phyloP scores from a whole-genome alignment of 1,284 basidiomycete genomes.

The Trichosporon coremiiforme region DNA sequence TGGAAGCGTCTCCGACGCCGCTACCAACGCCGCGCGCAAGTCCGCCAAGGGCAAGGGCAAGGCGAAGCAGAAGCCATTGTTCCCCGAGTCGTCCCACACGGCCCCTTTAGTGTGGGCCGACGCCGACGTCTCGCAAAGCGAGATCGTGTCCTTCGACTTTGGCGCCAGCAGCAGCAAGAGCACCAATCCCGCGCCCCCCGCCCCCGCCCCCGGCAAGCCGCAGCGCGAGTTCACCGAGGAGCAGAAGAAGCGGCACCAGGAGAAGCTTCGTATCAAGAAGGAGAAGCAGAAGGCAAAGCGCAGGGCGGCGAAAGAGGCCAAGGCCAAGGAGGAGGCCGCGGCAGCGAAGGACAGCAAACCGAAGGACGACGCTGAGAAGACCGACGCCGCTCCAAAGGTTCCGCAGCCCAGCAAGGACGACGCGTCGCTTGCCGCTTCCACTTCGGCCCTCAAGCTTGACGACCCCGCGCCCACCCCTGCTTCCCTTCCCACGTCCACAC shows the following conservation, averaged over 20 bases:
- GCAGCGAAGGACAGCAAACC: conserved; percentile 9
- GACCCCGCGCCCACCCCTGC: conserved; percentile 20
- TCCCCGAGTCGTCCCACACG: conserved; percentile 37
- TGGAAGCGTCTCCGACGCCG: conserved; percentile 20
- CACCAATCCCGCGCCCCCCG: background rate
- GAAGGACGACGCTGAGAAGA: background rate
- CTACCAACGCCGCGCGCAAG: background rate
- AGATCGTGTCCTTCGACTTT: conserved; percentile 35
- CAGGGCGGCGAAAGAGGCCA: conserved; percentile 37
- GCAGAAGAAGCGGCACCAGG: conserved; percentile 36
- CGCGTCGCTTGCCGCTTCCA: conserved; percentile 34
- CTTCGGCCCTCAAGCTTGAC: conserved; percentile 37
- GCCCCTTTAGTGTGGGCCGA: conserved; percentile 45
- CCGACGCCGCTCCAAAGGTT: background rate
- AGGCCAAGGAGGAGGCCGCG: conserved; percentile 23
- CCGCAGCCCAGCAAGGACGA: conserved; percentile 12
- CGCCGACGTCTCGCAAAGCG: conserved; percentile 22
- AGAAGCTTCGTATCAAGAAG: conserved; percentile 36
- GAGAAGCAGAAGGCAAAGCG: conserved; percentile 46
- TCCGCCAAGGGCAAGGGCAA: background rate
- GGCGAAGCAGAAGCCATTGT: conserved; percentile 27
- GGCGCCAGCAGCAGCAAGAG: conserved; percentile 8
- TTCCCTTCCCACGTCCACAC: background rate
- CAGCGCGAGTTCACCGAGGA: conserved; percentile 41
- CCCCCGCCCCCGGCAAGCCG: background rate